Conservation (phyloP, 208 protist species). For the Crithidia thermophila region DNA sequence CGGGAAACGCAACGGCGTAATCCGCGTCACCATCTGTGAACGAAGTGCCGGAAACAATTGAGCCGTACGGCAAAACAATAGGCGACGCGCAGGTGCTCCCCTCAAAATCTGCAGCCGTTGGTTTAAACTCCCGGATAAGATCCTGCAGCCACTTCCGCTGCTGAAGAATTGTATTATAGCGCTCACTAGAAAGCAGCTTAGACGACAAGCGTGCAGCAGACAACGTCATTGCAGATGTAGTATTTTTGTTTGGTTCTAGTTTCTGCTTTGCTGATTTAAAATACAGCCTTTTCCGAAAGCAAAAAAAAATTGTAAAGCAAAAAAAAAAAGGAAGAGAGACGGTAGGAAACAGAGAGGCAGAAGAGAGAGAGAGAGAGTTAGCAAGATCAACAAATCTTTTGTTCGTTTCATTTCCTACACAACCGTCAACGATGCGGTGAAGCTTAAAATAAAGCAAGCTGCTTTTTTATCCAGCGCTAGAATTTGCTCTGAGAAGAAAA, state of each 20-base stretch:
- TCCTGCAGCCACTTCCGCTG: slow-evolving; percentile 38
- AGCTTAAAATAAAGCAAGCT: too few species aligned
- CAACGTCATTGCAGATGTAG: not conserved
- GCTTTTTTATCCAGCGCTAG: too few species aligned
- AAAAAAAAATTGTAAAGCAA: too few species aligned
- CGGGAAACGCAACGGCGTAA: slow-evolving; percentile 63
- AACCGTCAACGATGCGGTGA: too few species aligned
- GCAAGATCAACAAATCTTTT: not conserved
- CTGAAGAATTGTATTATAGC: slow-evolving; percentile 19
- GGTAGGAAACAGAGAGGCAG: not conserved
- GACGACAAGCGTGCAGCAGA: slow-evolving; percentile 1
- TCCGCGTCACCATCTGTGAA: slow-evolving; percentile 77
- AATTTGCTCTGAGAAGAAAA: too few species aligned
- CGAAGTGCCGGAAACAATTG: slow-evolving; percentile 68
- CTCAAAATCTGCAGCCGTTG: not conserved
- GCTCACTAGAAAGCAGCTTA: slow-evolving; percentile 25
- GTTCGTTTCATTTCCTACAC: too few species aligned
- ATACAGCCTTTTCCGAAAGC: too few species aligned
- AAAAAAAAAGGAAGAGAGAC: slow-evolving; percentile 3
- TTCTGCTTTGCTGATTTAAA: too few species aligned
- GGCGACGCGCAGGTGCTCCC: slow-evolving; percentile 10
- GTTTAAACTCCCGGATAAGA: slow-evolving; percentile 21
- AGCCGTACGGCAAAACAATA: slow-evolving; percentile 76
- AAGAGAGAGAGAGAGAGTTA: not conserved
- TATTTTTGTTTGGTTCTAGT: too few species aligned